Evolutionary conservation across 2,329 filamentous ascomycete species (phyloP), one percentile per base, ranked within the genome.

Genomic region (Fusarium humuli): DNA sequence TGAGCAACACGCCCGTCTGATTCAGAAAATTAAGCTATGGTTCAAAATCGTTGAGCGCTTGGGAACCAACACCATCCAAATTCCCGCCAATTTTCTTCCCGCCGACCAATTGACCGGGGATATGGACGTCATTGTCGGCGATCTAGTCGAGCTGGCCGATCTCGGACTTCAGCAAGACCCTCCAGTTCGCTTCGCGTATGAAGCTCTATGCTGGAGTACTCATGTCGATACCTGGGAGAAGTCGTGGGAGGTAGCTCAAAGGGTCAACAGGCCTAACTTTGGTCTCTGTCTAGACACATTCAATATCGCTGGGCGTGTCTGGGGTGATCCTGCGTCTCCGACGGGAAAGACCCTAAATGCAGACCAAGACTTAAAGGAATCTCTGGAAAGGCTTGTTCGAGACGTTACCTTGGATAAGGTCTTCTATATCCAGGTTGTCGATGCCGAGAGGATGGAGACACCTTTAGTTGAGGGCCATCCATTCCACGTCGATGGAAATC

Each of bases 211-310:
- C 5, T 64, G 61, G 61, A 64, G 61, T 4, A 64, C 61, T 0
- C 49, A 64, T 10, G 18, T 64, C 0, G 61, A 64, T 3, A 64
- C 61, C 0, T 64, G 61, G 61, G 61, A 64, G 18, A 64, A 57
- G 23, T 64, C 61, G 0, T 64, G 61, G 61, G 59, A 64, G 18
- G 61, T 64, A 0, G 20, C 29, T 0, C 16, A 64, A 7, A 64
- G 49, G 12, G 61, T 64, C 2, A 3, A 64, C 2, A 48, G 59
- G 8, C 18, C 58, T 6, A 64, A 64, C 20, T 64, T 64, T 7
- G 61, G 61, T 0, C 49, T 64, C 0, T 64, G 61, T 4, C 59
- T 64, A 5, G 61, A 64, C 7, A 64, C 61, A 0, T 64, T 64
- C 23, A 64, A 64, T 30, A 64, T 64, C 8, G 59, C 61, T 0